Percentiles rank a stretch among this genome's conserved stretches.
Evolutionary conservation across 257 asterid genomes (phyloP).

Genomic region (Thymus quinquecostatus): DNA sequence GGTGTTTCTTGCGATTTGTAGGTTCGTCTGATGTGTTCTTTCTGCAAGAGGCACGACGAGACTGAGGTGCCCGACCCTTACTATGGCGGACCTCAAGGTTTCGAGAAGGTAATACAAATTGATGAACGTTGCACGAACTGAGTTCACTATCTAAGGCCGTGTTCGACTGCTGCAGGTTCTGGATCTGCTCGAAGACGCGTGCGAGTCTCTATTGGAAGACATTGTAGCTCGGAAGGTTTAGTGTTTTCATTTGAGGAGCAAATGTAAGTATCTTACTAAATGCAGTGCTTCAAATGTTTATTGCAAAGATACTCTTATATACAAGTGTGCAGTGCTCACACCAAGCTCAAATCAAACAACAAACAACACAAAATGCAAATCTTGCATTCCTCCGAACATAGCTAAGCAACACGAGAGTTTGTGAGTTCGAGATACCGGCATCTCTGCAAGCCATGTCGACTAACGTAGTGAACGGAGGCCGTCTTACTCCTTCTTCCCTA

Average conservation of each 20-base stretch:
- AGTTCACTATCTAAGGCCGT: too few species aligned
- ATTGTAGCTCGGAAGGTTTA: conserved; percentile 4
- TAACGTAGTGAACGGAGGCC: not conserved
- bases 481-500: conserved; percentile 77
- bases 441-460: too few species aligned
- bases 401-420: conserved; percentile 11
- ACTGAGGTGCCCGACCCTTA: conserved; percentile 90
- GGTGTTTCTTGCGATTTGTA: conserved; percentile 27
- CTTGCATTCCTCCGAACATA: not conserved
- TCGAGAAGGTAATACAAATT: conserved; percentile 66
- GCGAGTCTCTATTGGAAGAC: conserved; percentile 60
- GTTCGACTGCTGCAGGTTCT: conserved; percentile 56
- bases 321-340: too few species aligned
- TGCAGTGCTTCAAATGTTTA: not conserved
- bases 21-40: conserved; percentile 76
- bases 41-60: conserved; percentile 73
- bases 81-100: conserved; percentile 86
- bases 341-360: too few species aligned
- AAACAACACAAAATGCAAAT: too few species aligned
- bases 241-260: too few species aligned
- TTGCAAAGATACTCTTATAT: too few species aligned
- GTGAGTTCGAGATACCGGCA: not conserved
- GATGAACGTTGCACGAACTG: not conserved
- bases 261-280: conserved; percentile 9
- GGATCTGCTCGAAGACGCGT: conserved; percentile 89